Evolutionary conservation across 2,329 filamentous ascomycete species (phyloP).

Genomic region (Alternaria hordeiaustralica): DNA sequence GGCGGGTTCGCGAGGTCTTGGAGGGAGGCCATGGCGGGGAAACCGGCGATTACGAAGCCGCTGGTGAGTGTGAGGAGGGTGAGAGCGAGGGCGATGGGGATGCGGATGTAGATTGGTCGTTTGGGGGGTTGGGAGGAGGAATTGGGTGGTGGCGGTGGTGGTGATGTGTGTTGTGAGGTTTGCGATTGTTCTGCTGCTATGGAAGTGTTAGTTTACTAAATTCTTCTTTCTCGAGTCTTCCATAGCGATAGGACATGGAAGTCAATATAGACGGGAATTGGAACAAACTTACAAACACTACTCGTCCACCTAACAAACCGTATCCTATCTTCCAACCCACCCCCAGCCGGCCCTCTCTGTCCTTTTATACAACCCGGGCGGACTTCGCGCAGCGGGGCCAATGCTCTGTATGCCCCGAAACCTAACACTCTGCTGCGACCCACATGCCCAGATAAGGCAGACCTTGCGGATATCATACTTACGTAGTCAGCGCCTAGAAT

Average conservation of each 20-base stretch:
- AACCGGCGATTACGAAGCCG: slow-evolving; percentile 65
- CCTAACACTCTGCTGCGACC: slow-evolving; percentile 15
- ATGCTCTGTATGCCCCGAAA: slow-evolving; percentile 3
- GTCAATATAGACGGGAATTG: not conserved
- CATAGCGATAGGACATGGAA: not conserved
- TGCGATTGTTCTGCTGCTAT: slow-evolving; percentile 1
- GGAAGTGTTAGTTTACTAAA: not conserved
- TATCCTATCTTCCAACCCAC: slow-evolving; percentile 2
- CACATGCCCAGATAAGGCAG: slow-evolving; percentile 36
- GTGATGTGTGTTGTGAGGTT: slow-evolving; percentile 11
- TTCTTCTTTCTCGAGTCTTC: not conserved
- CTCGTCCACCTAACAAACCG: slow-evolving; percentile 17
- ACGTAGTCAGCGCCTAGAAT: slow-evolving; percentile 14
- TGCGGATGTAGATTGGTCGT: slow-evolving; percentile 40
- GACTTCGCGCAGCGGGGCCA: slow-evolving; percentile 27
- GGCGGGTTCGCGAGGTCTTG: slow-evolving; percentile 61
- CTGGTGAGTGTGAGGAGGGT: slow-evolving; percentile 57
- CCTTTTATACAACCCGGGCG: slow-evolving; percentile 27
- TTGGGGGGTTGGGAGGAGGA: slow-evolving; percentile 6
- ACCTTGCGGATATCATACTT: slow-evolving; percentile 34
- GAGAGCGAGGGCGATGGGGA: slow-evolving; percentile 55
- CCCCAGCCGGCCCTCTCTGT: slow-evolving; percentile 4
- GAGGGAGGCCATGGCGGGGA: slow-evolving; percentile 59
- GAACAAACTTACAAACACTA: slow-evolving; percentile 23
- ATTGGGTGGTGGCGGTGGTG: slow-evolving; percentile 5